Evolutionary conservation across 1,284 basidiomycete species (phyloP), one percentile per base, ranked within the genome.

Genomic region (Schizophyllum commune): DNA sequence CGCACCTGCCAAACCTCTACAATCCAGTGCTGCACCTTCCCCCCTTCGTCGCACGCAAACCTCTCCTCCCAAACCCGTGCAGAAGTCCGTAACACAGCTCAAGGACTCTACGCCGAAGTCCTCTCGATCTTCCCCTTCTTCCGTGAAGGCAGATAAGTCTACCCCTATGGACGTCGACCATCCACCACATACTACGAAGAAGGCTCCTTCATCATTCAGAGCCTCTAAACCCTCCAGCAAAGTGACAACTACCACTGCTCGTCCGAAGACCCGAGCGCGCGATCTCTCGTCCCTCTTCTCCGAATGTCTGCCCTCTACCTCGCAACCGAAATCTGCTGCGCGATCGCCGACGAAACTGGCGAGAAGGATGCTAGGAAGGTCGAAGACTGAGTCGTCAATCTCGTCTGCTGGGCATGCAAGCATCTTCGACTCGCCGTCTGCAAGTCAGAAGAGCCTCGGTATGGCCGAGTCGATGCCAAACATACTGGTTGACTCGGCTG

Each of bases 301-400:
- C 17, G 39, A 11, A 47, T 47, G 39, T 8, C 39, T 47, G 9
- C 39, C 39, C 17, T 47, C 39, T 27, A 47, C 39, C 8, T 47
- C 39, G 39, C 39, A 47, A 9, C 39, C 39, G 39, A 11, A 11
- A 3, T 47, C 69, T 0, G 66, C 68, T 27, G 67, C 67, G 20
- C 58, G 66, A 11, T 73, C 78, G 2, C 77, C 77, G 5, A 71
- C 39, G 4, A 79, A 77, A 62, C 69, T 80, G 1, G 72, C 77
- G 19, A 78, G 76, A 58, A 77, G 79, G 39, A 81, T 81, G 79
- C 74, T 81, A 1, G 73, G 73, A 5, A 73, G 80, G 9, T 79
- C 79, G 52, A 78, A 76, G 59, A 88, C 88, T 0, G 86, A 88
- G 39, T 75, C 83, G 0, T 81, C 80, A 0, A 70, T 86, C 55